Evolutionary conservation across 495 filamentous ascomycete genomes (phyloP).

Genomic region (Coniosporium apollinis): DNA sequence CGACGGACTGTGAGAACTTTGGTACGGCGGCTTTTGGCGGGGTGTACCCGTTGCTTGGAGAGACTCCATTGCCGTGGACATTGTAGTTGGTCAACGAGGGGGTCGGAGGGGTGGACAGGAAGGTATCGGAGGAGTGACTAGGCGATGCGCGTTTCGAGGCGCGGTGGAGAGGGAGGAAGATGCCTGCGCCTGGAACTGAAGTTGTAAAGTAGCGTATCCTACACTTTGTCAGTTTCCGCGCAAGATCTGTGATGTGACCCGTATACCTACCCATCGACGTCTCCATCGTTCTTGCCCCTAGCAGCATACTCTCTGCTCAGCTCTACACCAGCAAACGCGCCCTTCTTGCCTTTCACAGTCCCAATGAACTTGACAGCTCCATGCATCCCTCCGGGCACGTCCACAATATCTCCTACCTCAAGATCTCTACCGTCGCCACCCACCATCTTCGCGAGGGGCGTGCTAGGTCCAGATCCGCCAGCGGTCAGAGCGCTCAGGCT

Average conservation of each 20-base stretch:
- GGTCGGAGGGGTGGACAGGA: conserved; percentile 50
- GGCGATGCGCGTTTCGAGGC: conserved; percentile 52
- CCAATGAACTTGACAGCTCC: conserved; percentile 85
- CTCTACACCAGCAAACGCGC: conserved; percentile 89
- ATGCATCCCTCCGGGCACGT: conserved; percentile 88
- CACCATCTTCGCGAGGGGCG: conserved; percentile 22
- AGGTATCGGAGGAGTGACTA: conserved; percentile 37
- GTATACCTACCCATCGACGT: conserved; percentile 73
- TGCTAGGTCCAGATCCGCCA: conserved; percentile 29
- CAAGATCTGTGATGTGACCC: neutral
- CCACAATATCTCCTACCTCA: conserved; percentile 74
- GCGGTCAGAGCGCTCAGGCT: conserved; percentile 47
- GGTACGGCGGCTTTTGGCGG: conserved; percentile 43
- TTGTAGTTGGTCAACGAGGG: conserved; percentile 39
- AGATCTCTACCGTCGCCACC: conserved; percentile 35
- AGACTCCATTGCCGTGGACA: conserved; percentile 19
- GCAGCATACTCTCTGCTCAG: conserved; percentile 61
- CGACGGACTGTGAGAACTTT: conserved; percentile 76
- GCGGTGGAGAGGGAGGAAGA: conserved; percentile 86
- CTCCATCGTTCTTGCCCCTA: conserved; percentile 88
- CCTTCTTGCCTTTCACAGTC: conserved; percentile 71
- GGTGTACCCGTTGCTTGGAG: conserved; percentile 28
- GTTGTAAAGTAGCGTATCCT: conserved; percentile 77
- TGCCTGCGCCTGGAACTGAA: conserved; percentile 59
- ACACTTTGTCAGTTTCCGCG: conserved; percentile 8